A percentile compares a stretch with the other conserved stretches of the same genome.
Evolutionary conservation across 202 grass and related monocot genomes (phyloP).

Genomic region (Brachypodium distachyon): DNA sequence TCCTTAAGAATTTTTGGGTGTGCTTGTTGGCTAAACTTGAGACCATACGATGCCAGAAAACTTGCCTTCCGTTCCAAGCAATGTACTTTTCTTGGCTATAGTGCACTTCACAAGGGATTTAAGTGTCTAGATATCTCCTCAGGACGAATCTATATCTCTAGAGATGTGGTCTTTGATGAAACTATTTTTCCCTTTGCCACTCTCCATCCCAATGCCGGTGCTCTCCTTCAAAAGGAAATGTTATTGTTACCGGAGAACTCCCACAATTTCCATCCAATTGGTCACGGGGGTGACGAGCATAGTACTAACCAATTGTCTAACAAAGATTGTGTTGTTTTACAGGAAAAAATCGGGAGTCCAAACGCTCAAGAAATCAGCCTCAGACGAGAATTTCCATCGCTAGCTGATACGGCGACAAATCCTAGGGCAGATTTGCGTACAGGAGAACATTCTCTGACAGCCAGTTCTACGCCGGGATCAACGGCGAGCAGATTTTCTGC

Average conservation of each 20-base stretch:
- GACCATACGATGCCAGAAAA: background rate
- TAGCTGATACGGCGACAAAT: too few relatives aligned
- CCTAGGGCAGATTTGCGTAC: too few relatives aligned
- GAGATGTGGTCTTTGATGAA: background rate
- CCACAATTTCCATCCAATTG: background rate
- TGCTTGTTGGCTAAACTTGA: background rate
- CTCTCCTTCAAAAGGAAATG: rapidly evolving
- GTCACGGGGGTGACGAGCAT: too few relatives aligned
- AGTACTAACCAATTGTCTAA: background rate
- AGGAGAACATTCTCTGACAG: too few relatives aligned
- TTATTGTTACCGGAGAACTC: too few relatives aligned
- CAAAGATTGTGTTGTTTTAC: too few relatives aligned
- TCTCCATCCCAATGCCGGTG: background rate
- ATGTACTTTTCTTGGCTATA: background rate
- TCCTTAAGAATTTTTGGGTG: background rate
- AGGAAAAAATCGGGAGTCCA: too few relatives aligned
- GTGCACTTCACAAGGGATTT: background rate
- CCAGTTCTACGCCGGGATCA: too few relatives aligned
- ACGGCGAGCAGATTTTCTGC: too few relatives aligned
- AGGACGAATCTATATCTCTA: background rate
- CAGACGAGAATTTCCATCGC: too few relatives aligned
- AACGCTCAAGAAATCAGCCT: too few relatives aligned
- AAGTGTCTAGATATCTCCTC: background rate
- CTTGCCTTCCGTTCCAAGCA: background rate
- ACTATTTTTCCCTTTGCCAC: background rate